These are phyloP conservation scores for Monilinia aucupariae DNA, from an alignment of 2,329 filamentous ascomycete genomes.

Conservation along the genomic window DNA sequence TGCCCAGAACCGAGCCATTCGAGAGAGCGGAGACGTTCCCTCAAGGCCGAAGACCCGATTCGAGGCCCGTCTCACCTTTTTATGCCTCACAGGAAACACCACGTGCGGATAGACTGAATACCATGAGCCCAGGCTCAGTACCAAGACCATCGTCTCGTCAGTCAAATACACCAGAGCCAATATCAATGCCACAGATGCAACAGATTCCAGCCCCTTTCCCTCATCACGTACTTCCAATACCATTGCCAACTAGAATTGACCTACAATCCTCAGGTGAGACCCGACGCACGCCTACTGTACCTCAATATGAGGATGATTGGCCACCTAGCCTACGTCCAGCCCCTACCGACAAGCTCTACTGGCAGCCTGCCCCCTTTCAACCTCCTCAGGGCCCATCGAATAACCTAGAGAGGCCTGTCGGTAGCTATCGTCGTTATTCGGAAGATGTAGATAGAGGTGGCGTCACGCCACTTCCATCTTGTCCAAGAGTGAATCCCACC, in stretches of 20 bases:
- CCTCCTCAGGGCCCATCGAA: conserved; percentile 26
- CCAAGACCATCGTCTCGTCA: conserved; percentile 24
- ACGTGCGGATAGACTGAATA: conserved; percentile 26
- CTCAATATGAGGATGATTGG: conserved; percentile 22
- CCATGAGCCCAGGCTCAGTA: conserved; percentile 20
- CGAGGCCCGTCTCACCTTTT: conserved; percentile 30
- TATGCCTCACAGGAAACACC: conserved; percentile 22
- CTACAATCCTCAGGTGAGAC: conserved; percentile 24
- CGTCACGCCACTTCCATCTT: conserved; percentile 55
- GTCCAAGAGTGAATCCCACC: conserved; percentile 59
- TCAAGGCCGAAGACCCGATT: conserved; percentile 18
- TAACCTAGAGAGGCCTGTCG: conserved; percentile 39
- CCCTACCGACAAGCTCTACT: conserved; percentile 30
- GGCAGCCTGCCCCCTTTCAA: conserved; percentile 45
- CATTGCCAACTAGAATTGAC: conserved; percentile 25
- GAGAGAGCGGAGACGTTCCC: conserved; percentile 31
- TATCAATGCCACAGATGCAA: conserved; percentile 18
- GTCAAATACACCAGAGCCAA: conserved; percentile 15
- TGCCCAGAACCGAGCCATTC: conserved; percentile 25
- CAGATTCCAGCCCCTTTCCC: conserved; percentile 14
- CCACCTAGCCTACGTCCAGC: conserved; percentile 17
- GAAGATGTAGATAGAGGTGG: conserved; percentile 45
- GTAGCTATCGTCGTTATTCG: conserved; percentile 49
- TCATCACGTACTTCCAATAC: conserved; percentile 24
- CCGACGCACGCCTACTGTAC: conserved; percentile 19